Percentiles rank a stretch among this genome's conserved stretches.
Evolutionary conservation across 148 eudicot species (phyloP).

Genomic region (Fagopyrum esculentum): DNA sequence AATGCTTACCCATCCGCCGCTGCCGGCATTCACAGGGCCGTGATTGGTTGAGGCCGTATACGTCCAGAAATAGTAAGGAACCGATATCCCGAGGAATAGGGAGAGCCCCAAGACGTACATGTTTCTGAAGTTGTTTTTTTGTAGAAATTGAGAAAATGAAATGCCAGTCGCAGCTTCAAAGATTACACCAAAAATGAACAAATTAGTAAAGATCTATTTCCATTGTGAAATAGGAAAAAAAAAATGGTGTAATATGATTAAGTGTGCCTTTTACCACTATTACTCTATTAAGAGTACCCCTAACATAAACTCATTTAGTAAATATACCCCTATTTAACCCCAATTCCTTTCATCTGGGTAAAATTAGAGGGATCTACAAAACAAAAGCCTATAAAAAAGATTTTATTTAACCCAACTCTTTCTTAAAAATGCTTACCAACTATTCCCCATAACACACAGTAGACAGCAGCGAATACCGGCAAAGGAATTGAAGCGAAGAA

Average conservation of each 20-base stretch:
- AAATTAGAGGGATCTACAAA: no score
- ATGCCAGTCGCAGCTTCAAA: slow-evolving; percentile 76
- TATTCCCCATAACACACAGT: slow-evolving; percentile 79
- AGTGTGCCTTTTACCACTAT: no score
- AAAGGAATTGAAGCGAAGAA: slow-evolving; percentile 86
- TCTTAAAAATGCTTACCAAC: slow-evolving; percentile 46
- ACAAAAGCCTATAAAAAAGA: no score
- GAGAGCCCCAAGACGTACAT: slow-evolving; percentile 76
- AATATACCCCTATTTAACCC: no score
- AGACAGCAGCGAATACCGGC: slow-evolving; percentile 88
- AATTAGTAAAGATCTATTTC: background rate
- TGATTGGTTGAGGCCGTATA: slow-evolving; percentile 37
- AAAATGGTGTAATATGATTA: no score
- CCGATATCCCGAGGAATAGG: slow-evolving; percentile 85
- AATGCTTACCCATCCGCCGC: slow-evolving; percentile 74
- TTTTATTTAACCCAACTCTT: no score
- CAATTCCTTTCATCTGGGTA: no score
- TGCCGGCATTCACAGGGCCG: slow-evolving; percentile 69
- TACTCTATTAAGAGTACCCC: no score
- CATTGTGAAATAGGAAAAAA: background rate
- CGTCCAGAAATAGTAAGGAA: slow-evolving; percentile 73
- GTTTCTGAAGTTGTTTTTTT: slow-evolving; percentile 80
- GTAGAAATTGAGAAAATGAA: slow-evolving; percentile 72
- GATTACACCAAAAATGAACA: background rate
- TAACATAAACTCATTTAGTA: no score